A percentile compares a stretch with the other conserved stretches of the same genome.
Evolutionary conservation across 805 yeast species (phyloP).

Genomic region (Metschnikowia gelsemii): DNA sequence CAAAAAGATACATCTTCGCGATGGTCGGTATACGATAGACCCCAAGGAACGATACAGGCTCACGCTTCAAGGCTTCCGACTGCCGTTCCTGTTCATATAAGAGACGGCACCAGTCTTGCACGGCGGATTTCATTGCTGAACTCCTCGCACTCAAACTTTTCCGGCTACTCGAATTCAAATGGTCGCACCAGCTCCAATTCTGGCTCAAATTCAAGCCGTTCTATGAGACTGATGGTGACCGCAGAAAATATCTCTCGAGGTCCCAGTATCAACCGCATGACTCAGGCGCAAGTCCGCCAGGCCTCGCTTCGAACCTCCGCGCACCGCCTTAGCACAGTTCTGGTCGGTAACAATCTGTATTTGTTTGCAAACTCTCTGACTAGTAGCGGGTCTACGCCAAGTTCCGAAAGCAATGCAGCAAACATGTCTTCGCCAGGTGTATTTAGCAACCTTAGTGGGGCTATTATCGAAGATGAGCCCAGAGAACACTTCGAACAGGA

Average conservation of each 20-base stretch:
- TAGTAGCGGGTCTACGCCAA: conserved; percentile 7
- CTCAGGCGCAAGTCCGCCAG: neutral
- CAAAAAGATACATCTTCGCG: conserved; percentile 9
- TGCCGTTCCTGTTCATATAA: conserved; percentile 8
- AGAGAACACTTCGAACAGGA: no score
- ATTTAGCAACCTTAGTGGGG: conserved; percentile 3
- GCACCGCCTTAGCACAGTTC: conserved; percentile 1
- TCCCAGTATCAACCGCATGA: neutral
- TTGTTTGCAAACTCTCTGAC: conserved; percentile 5
- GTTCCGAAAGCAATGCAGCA: neutral
- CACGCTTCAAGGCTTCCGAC: conserved; percentile 3
- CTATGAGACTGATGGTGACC: conserved; percentile 1
- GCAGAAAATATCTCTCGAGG: conserved; percentile 4
- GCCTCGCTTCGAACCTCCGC: neutral
- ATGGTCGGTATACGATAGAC: conserved; percentile 13
- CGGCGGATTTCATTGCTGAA: conserved; percentile 10
- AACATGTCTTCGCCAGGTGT: conserved; percentile 4
- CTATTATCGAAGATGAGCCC: neutral
- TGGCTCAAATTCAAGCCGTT: neutral
- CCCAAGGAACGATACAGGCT: neutral
- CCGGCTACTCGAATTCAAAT: no score
- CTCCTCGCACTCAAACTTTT: no score
- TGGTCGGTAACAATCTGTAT: conserved; percentile 4
- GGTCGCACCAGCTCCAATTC: neutral
- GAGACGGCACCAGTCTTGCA: conserved; percentile 12